A percentile compares a stretch with the other conserved stretches of the same genome.
These are phyloP conservation scores for Capronia epimyces DNA, from an alignment of 2,329 filamentous ascomycete species.

Conservation along the genomic window DNA sequence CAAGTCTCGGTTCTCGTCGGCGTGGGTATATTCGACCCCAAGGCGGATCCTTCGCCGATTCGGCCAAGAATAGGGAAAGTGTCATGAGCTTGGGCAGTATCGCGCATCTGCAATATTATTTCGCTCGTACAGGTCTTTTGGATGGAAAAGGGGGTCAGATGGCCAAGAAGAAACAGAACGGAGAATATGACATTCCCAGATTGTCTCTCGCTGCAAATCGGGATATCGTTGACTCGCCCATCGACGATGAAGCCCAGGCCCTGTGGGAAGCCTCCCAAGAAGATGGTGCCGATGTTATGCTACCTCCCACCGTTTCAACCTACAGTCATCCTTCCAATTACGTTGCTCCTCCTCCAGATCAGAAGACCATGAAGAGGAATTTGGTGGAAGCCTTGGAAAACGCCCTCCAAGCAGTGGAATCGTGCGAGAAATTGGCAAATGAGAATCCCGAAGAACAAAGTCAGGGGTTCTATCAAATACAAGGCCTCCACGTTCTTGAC, in stretches of 20 bases:
- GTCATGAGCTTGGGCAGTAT: constrained; percentile 96
- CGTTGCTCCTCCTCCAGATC: constrained; percentile 76
- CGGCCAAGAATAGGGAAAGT: constrained; percentile 83
- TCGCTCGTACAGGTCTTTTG: constrained; percentile 84
- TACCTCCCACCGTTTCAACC: constrained; percentile 95
- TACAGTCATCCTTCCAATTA: constrained; percentile 81
- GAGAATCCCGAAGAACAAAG: constrained; percentile 42
- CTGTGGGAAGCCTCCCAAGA: constrained; percentile 49
- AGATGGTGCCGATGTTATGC: constrained; percentile 68
- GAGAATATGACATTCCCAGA: constrained; percentile 38
- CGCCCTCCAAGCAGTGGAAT: constrained; percentile 60
- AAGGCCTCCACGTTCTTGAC: constrained; percentile 87
- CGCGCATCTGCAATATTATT: constrained; percentile 96
- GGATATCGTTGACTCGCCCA: constrained; percentile 46
- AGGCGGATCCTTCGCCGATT: constrained; percentile 82
- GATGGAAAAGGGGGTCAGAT: constrained; percentile 89
- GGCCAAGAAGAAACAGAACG: constrained; percentile 60
- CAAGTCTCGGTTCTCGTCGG: constrained; percentile 43
- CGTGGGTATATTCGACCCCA: constrained; percentile 84
- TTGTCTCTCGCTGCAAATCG: constrained; percentile 38
- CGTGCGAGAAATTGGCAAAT: constrained; percentile 30
- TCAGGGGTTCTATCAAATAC: constrained; percentile 75
- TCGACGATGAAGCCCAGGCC: constrained; percentile 45
- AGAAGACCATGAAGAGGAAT: constrained; percentile 68
- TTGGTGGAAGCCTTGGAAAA: constrained; percentile 63